A percentile compares a stretch with the other conserved stretches of the same genome.
phyloP scores from a whole-genome alignment of 2,329 filamentous ascomycete species.

The Penicillium polonicum region DNA sequence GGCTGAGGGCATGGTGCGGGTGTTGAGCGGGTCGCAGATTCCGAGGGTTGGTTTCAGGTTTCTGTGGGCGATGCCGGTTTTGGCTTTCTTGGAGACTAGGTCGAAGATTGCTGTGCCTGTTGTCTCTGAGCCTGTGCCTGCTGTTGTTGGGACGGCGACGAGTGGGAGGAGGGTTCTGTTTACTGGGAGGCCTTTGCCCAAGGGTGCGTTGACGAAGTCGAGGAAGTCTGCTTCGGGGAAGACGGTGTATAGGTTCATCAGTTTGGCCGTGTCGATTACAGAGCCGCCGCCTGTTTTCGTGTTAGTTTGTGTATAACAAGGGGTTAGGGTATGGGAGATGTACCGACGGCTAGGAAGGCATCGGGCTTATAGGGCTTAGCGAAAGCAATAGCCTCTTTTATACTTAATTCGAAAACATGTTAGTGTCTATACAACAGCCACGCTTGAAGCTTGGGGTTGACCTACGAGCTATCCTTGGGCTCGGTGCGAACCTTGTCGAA shows the following conservation, averaged over 20 bases:
- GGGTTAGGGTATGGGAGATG: slow-evolving; percentile 10
- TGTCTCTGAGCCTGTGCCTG: slow-evolving; percentile 87
- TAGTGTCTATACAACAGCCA: slow-evolving; percentile 46
- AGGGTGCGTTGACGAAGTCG: slow-evolving; percentile 94
- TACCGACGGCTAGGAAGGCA: slow-evolving; percentile 85
- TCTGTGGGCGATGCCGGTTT: slow-evolving; percentile 93
- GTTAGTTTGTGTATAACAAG: slow-evolving; percentile 8
- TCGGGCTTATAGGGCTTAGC: slow-evolving; percentile 78
- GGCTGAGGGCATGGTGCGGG: slow-evolving; percentile 89
- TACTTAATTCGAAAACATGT: slow-evolving; percentile 24
- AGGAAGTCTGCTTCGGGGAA: slow-evolving; percentile 92
- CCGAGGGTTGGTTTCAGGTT: slow-evolving; percentile 94
- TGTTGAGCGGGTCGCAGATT: slow-evolving; percentile 84
- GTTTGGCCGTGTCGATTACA: slow-evolving; percentile 96
- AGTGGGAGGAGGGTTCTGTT: slow-evolving; percentile 69
- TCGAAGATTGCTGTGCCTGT: slow-evolving; percentile 99
- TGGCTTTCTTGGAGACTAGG: slow-evolving; percentile 81
- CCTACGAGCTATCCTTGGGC: slow-evolving; percentile 88
- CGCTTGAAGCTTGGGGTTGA: slow-evolving; percentile 14
- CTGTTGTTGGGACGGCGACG: slow-evolving; percentile 80
- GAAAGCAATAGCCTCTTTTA: slow-evolving; percentile 87
- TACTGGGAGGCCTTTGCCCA: slow-evolving; percentile 80
- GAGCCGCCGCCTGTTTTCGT: slow-evolving; percentile 64
- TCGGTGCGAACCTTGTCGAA: slow-evolving; percentile 81
- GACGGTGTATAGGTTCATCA: slow-evolving; percentile 94